Conservation (phyloP, 176 grass and related monocot species). For the Areca catechu region DNA sequence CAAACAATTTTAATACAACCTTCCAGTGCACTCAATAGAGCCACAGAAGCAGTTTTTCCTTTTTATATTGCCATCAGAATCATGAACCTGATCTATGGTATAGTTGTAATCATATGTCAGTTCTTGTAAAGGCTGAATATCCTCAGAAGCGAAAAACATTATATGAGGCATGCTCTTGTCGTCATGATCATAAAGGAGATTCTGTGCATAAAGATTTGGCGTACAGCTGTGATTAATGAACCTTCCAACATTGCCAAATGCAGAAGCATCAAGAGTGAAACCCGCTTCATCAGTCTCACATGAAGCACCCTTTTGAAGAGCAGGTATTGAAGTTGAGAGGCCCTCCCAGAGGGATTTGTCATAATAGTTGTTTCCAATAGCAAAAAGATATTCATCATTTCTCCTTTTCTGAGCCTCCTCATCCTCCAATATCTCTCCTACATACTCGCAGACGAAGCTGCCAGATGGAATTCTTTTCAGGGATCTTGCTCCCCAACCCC, state of each 20-base stretch:
- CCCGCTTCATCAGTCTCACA: constrained; percentile 23
- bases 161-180: constrained; percentile 51
- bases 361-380: constrained; percentile 70
- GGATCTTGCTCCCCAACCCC: constrained; percentile 78
- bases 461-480: constrained; percentile 63
- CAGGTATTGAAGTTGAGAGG: constrained; percentile 54
- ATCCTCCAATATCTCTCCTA: constrained; percentile 59
- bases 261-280: constrained; percentile 59
- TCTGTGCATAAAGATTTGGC: constrained; percentile 72
- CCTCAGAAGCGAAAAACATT: constrained; percentile 62
- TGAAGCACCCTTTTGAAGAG: constrained; percentile 39
- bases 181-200: constrained; percentile 69
- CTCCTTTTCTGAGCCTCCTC: constrained; percentile 60
- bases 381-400: constrained; percentile 69
- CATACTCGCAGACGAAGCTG: constrained; percentile 82
- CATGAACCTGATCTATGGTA: constrained; percentile 64
- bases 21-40: constrained; percentile 46
- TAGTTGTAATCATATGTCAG: constrained; percentile 83
- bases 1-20: constrained; percentile 52
- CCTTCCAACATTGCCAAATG: constrained; percentile 53
- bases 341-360: constrained; percentile 65
- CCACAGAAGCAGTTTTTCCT: constrained; percentile 62
- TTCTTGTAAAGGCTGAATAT: constrained; percentile 52
- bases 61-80: constrained; percentile 71
- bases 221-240: constrained; percentile 79